phyloP scores from a whole-genome alignment of 805 yeast genomes.

The Kodamaea nitidulidarum region DNA sequence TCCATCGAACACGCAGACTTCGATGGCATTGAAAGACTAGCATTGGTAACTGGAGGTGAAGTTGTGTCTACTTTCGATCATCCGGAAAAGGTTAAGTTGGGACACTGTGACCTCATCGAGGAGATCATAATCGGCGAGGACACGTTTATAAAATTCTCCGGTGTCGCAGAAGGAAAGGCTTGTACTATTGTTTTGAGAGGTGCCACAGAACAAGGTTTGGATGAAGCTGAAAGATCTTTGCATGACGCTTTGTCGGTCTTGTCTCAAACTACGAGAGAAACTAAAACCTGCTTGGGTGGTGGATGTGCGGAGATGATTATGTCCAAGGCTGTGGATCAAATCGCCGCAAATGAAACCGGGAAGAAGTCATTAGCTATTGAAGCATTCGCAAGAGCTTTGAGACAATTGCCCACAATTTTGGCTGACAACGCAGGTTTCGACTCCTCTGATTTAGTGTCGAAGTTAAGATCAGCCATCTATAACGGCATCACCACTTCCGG shows the following conservation, averaged over 20 bases:
- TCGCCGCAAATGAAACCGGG: constrained; percentile 88
- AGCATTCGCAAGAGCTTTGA: constrained; percentile 87
- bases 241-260: constrained; percentile 96
- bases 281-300: constrained; percentile 90
- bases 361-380: constrained; percentile 93
- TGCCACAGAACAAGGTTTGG: constrained; percentile 45
- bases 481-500: constrained; percentile 92
- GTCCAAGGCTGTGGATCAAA: constrained; percentile 94
- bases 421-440: constrained; percentile 98
- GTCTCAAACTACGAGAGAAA: constrained; percentile 89
- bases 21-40: constrained; percentile 94
- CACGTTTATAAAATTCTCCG: constrained; percentile 85
- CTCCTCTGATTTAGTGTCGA: constrained; percentile 86
- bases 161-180: constrained; percentile 92
- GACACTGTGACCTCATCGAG: constrained; percentile 85
- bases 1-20: constrained; percentile 98
- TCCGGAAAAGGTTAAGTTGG: constrained; percentile 81
- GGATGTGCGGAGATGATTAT: constrained; percentile 88
- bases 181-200: constrained; percentile 89
- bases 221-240: constrained; percentile 50
- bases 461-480: constrained; percentile 84
- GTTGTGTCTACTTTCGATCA: constrained; percentile 94
- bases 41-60: constrained; percentile 96
- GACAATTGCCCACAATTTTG: constrained; percentile 91
- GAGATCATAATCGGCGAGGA: constrained; percentile 94